Conservation (phyloP, 2,329 filamentous ascomycete species). For the Calonectria crousiana region DNA sequence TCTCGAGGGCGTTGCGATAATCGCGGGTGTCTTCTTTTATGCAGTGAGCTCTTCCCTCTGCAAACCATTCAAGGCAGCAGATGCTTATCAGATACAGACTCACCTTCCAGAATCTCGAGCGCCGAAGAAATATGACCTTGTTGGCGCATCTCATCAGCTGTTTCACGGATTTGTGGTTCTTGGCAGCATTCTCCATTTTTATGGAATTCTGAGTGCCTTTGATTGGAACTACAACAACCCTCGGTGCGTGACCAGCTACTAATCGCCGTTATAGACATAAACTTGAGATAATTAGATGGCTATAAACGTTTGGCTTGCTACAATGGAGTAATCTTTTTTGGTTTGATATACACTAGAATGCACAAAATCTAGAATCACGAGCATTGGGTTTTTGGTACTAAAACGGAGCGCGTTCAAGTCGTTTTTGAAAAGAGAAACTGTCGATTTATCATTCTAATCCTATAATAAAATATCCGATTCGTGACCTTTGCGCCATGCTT, state of each 20-base stretch:
- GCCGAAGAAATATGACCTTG: constrained; percentile 58
- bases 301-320: neutral
- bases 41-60: constrained; percentile 46
- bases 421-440: neutral
- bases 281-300: neutral
- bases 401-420: neutral
- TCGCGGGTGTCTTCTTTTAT: constrained; percentile 51
- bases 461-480: neutral
- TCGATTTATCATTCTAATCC: neutral
- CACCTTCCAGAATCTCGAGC: constrained; percentile 52
- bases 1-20: constrained; percentile 10
- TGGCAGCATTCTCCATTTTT: constrained; percentile 37
- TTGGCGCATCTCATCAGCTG: constrained; percentile 57
- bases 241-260: neutral
- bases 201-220: constrained; percentile 36
- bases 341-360: neutral
- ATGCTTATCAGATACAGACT: neutral
- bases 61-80: neutral
- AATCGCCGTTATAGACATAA: neutral
- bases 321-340: neutral
- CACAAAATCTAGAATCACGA: neutral
- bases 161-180: constrained; percentile 51
- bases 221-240: constrained; percentile 26
- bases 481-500: neutral
- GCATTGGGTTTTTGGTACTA: neutral